Percentiles rank a stretch among this genome's conserved stretches.
Evolutionary conservation across 768 basidiomycete species (phyloP).

Genomic region (Tephrocybe rancida): DNA sequence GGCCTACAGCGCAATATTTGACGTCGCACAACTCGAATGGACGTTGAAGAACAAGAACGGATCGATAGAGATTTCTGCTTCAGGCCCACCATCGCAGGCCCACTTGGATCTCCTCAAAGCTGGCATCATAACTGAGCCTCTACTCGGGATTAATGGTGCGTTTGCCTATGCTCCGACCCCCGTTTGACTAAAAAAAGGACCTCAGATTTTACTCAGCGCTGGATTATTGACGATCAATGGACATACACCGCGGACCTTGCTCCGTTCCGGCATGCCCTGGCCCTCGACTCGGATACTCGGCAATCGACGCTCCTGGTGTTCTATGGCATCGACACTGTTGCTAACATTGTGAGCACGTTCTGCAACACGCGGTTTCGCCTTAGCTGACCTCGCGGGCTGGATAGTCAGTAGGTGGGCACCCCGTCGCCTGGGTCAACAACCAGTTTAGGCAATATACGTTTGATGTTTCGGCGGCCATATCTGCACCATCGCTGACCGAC

Average conservation of each 20-base stretch:
- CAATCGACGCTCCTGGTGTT: constrained; percentile 48
- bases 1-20: constrained; percentile 31
- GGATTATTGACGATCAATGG: constrained; percentile 61
- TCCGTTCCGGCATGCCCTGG: constrained; percentile 36
- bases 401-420: constrained; percentile 51
- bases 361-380: neutral
- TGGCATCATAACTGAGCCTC: constrained; percentile 55
- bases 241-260: constrained; percentile 57
- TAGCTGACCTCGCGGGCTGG: neutral
- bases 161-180: neutral
- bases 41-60: constrained; percentile 56
- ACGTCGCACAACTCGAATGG: constrained; percentile 51
- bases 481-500: constrained; percentile 29
- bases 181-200: neutral
- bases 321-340: constrained; percentile 60
- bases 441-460: constrained; percentile 57
- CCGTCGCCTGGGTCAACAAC: constrained; percentile 61
- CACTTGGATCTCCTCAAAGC: constrained; percentile 55
- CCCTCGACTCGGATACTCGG: constrained; percentile 18
- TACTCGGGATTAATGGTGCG: constrained; percentile 56
- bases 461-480: constrained; percentile 48
- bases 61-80: constrained; percentile 52
- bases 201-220: constrained; percentile 55
- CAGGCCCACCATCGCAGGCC: constrained; percentile 54
- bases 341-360: constrained; percentile 45